These are phyloP conservation scores for Stereocaulon alpinum DNA, from an alignment of 495 filamentous ascomycete genomes.

Conservation along the genomic window DNA sequence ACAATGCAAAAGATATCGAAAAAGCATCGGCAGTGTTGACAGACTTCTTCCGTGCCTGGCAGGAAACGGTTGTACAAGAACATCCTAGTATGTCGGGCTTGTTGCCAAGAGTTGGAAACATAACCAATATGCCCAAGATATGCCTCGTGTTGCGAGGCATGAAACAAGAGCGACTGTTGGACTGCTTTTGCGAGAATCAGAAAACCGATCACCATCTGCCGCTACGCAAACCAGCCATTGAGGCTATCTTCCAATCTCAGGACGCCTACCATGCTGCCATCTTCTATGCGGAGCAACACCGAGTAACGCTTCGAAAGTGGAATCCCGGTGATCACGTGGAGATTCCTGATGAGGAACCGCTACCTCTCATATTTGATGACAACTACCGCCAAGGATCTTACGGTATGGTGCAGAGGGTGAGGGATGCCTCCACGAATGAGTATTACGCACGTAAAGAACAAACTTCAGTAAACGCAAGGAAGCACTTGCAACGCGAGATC, in stretches of 20 bases:
- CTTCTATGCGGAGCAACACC: constrained; percentile 11
- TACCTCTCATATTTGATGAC: neutral
- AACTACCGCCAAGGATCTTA: constrained; percentile 5
- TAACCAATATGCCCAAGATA: constrained; percentile 4
- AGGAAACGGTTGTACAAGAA: neutral
- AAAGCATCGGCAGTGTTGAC: constrained; percentile 1
- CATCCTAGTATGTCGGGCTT: neutral
- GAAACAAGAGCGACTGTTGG: constrained; percentile 9
- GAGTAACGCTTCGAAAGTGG: constrained; percentile 3
- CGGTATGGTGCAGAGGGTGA: neutral
- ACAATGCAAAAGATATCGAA: constrained; percentile 1
- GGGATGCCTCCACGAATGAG: neutral
- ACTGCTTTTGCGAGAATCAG: neutral
- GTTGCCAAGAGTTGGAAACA: neutral
- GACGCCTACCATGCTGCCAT: neutral
- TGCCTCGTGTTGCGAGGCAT: constrained; percentile 10
- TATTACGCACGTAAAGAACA: constrained; percentile 10
- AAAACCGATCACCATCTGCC: constrained; percentile 1
- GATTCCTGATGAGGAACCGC: constrained; percentile 11
- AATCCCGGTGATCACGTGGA: constrained; percentile 5
- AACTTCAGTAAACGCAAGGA: neutral
- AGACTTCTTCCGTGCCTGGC: constrained; percentile 15
- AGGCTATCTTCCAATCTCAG: constrained; percentile 1
- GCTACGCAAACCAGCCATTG: neutral
- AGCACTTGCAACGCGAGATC: constrained; percentile 13